These are phyloP conservation scores for Yamadazyma insecticola DNA, from an alignment of 805 yeast genomes.

Conservation along the genomic window DNA sequence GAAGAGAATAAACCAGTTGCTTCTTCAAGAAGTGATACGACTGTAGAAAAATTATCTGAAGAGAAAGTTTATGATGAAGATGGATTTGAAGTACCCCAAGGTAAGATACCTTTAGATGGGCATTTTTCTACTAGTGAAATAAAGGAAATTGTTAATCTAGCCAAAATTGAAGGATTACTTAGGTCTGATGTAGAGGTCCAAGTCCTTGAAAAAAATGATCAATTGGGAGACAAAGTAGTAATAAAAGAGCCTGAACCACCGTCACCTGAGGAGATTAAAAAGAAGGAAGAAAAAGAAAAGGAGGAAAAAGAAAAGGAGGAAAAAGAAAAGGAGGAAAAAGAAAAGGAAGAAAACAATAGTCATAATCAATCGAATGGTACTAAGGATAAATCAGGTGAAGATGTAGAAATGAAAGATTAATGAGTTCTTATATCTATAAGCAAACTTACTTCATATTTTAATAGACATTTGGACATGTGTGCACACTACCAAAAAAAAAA, in stretches of 20 bases:
- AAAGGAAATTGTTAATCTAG: constrained; percentile 23
- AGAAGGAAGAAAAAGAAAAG: constrained; percentile 3
- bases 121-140: constrained; percentile 34
- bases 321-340: constrained; percentile 2
- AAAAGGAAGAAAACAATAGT: constrained; percentile 1
- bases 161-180: constrained; percentile 27
- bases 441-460: no score
- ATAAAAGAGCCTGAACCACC: constrained; percentile 17
- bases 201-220: constrained; percentile 17
- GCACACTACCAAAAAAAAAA: no score
- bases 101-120: constrained; percentile 38
- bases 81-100: constrained; percentile 33
- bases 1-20: neutral
- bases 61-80: constrained; percentile 20
- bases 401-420: constrained; percentile 4
- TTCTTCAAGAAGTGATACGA: constrained; percentile 1
- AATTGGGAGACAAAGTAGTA: constrained; percentile 26
- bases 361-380: neutral
- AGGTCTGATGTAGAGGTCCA: constrained; percentile 20
- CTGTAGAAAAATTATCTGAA: neutral
- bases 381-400: constrained; percentile 1
- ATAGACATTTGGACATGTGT: no score
- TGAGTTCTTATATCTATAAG: no score
- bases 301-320: constrained; percentile 4
- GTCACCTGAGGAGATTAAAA: constrained; percentile 1